A percentile compares a stretch with the other conserved stretches of the same genome.
Evolutionary conservation across 148 eudicot genomes (phyloP).

Genomic region (Diospyros kaki): DNA sequence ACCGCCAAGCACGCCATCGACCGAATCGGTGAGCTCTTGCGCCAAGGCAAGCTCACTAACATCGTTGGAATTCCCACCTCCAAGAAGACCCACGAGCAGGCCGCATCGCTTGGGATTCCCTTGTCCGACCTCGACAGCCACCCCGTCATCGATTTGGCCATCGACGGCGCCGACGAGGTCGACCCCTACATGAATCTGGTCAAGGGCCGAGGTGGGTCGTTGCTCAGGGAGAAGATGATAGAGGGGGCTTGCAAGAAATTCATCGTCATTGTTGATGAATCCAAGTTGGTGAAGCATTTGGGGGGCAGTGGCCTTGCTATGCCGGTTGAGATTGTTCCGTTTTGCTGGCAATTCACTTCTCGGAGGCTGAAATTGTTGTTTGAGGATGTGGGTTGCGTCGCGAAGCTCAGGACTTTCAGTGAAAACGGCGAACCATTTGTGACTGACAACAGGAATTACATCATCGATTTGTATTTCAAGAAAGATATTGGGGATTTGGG

Average conservation of each 20-base stretch:
- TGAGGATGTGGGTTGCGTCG: slow-evolving; percentile 55
- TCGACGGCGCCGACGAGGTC: slow-evolving; percentile 94
- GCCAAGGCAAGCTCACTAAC: slow-evolving; percentile 53
- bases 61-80: slow-evolving; percentile 83
- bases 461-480: slow-evolving; percentile 73
- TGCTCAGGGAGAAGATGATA: slow-evolving; percentile 79
- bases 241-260: slow-evolving; percentile 74
- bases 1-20: slow-evolving; percentile 77
- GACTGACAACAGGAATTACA: slow-evolving; percentile 78
- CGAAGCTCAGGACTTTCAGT: slow-evolving; percentile 43
- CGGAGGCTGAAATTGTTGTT: slow-evolving; percentile 51
- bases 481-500: slow-evolving; percentile 73
- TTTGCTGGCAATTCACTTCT: slow-evolving; percentile 73
- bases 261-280: slow-evolving; percentile 71
- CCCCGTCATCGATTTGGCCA: slow-evolving; percentile 73
- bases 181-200: slow-evolving; percentile 73
- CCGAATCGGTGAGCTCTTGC: slow-evolving; percentile 60
- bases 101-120: slow-evolving; percentile 58
- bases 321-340: slow-evolving; percentile 85
- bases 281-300: slow-evolving; percentile 62
- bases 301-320: slow-evolving; percentile 86
- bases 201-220: slow-evolving; percentile 77
- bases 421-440: slow-evolving; percentile 49
- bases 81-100: slow-evolving; percentile 63
- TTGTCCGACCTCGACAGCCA: slow-evolving; percentile 65